Evolutionary conservation across 108 stramenopile genomes (phyloP), one percentile per base, ranked within the genome.

Genomic region (Conticribra weissflogii): DNA sequence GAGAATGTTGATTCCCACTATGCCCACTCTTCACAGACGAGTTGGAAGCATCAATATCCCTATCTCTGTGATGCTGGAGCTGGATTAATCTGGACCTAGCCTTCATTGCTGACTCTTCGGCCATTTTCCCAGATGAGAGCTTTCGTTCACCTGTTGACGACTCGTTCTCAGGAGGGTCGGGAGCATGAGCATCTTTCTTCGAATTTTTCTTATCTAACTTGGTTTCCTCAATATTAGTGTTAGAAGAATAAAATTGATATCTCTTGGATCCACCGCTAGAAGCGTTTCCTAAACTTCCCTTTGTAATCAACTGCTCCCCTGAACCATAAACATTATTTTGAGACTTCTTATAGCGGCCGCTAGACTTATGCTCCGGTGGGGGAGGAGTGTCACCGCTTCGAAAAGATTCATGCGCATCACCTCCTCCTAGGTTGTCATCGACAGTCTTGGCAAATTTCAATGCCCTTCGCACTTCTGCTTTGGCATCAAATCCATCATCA

Each of bases 21-120:
- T 5, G 36, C 36, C 5, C 36, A 41, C 36, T 41, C 36, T 41
- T 41, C 36, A 41, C 36, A 12, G 36, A 12, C 36, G 36, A 41
- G 12, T 5, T 12, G 36, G 36, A 12, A 9, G 36, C 12, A 12
- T 46, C 66, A 8, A 65, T 51, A 65, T 45, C 54, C 7, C 59
- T 58, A 61, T 63, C 41, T 59, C 19, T 59, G 25, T 67, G 66
- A 67, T 67, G 53, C 45, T 67, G 63, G 36, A 66, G 55, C 59
- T 63, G 54, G 9, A 66, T 78, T n/a, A 66, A 54, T 65, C 63
- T 68, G 18, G 68, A 71, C 18, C 64, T 48, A 1, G 69, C 67
- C 29, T 70, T 71, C 27, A 45, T 32, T 7, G 68, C 69, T 0
- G 64, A 58, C 24, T 78, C 68, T 49, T 78, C 69, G 0, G 60